Evolutionary conservation across 2,329 filamentous ascomycete species (phyloP), one percentile per base, ranked within the genome.

Genomic region (Coniochaeta hoffmannii): DNA sequence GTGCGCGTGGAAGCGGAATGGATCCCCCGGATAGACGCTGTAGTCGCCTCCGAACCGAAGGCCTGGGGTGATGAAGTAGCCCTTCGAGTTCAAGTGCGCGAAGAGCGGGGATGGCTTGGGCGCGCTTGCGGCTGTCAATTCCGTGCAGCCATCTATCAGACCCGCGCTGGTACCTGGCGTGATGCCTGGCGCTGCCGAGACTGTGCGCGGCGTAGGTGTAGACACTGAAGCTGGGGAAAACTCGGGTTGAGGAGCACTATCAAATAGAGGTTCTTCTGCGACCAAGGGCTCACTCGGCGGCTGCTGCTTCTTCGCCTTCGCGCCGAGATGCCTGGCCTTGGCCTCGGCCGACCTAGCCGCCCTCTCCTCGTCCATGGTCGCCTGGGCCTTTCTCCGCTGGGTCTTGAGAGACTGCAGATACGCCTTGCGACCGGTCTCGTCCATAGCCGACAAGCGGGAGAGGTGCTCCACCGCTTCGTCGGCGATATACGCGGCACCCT

Each of bases 21-120:
- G 91, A 68, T 99, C 94, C 49, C 94, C 94, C 0, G 94, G 94
- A 65, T 99, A 99, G 5, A 95, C 90, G 62, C 91, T 90, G 71
- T 96, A 97, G 65, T 94, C 85, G 64, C 92, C 95, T 26, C 94
- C 94, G 65, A 99, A 99, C 26, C 94, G 89, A 53, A 99, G 79
- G 9, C 94, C 94, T 1, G 94, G 94, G 55, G 91, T 92, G 66
- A 94, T 85, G 73, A 88, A 97, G 72, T 93, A 97, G 52, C 88
- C 89, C 17, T 81, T 77, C 8, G 80, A 77, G 66, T 97, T 89
- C 26, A 99, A 76, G 67, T 94, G 86, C 34, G 82, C 83, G 71
- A 90, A 96, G 22, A 97, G 76, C 2, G 89, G 84, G 62, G 90
- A 92, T 2, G 83, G 85, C 17, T 72, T 70, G 3, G 80, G 73